These are phyloP conservation scores for Kodamaea jinghongensis DNA, from an alignment of 805 yeast genomes.

Conservation along the genomic window DNA sequence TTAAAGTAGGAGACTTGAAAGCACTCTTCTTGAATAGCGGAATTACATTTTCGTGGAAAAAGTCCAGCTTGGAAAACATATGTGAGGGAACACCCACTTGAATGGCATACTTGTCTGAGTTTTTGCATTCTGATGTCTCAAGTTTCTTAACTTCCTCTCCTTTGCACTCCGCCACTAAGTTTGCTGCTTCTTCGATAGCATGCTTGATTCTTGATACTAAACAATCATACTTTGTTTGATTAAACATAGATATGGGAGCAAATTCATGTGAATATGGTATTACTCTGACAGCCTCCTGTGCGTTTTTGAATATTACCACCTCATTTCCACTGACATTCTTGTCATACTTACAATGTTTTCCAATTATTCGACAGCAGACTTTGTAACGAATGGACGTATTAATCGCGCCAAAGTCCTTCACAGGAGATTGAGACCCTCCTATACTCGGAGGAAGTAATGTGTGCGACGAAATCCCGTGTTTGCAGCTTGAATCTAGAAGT, in stretches of 20 bases:
- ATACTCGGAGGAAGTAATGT: conserved; percentile 35
- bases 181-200: no score
- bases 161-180: no score
- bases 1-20: background rate
- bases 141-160: no score
- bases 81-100: no score
- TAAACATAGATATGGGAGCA: no score
- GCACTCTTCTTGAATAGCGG: conserved; percentile 7
- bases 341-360: conserved; percentile 32
- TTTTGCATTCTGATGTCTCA: no score
- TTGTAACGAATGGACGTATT: conserved; percentile 30
- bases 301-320: conserved; percentile 35
- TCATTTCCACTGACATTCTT: conserved; percentile 25
- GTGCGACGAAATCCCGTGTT: conserved; percentile 19
- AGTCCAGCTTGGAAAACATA: background rate
- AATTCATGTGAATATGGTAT: no score
- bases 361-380: conserved; percentile 37
- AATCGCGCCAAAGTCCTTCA: conserved; percentile 28
- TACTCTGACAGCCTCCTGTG: no score
- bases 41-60: conserved; percentile 1
- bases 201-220: no score
- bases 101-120: no score
- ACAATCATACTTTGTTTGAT: no score
- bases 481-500: conserved; percentile 38
- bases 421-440: conserved; percentile 20